phyloP scores from a whole-genome alignment of 2,329 filamentous ascomycete genomes.

The Neonectria coccinea region DNA sequence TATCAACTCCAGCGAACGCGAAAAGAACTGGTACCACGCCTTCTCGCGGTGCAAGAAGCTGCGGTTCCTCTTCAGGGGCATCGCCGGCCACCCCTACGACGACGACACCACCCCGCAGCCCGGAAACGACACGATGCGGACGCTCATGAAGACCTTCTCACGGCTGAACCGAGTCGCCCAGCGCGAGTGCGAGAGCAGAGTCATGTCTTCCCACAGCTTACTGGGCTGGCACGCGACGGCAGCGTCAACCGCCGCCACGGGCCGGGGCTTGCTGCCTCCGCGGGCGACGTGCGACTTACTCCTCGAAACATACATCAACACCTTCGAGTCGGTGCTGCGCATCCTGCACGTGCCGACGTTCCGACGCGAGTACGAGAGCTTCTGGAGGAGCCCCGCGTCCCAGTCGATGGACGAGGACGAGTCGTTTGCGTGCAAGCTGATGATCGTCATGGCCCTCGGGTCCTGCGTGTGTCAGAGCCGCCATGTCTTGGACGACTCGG shows the following conservation, averaged over 20 bases:
- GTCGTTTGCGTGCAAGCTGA: slow-evolving; percentile 56
- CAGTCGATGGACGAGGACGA: slow-evolving; percentile 53
- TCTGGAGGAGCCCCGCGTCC: slow-evolving; percentile 49
- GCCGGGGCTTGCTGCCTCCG: slow-evolving; percentile 23
- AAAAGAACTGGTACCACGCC: slow-evolving; percentile 15
- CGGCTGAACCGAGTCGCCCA: slow-evolving; percentile 12
- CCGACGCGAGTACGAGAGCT: slow-evolving; percentile 58
- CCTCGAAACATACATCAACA: slow-evolving; percentile 61
- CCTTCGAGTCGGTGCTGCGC: slow-evolving; percentile 64
- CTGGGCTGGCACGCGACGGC: slow-evolving; percentile 9
- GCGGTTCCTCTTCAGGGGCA: slow-evolving; percentile 12
- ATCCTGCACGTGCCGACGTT: slow-evolving; percentile 66
- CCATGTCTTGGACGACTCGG: slow-evolving; percentile 12
- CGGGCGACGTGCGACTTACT: slow-evolving; percentile 55
- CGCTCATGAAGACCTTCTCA: slow-evolving; percentile 18
- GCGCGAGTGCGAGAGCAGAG: slow-evolving; percentile 8
- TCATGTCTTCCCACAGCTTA: slow-evolving; percentile 12
- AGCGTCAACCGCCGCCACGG: neutral
- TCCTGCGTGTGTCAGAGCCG: slow-evolving; percentile 42
- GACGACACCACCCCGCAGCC: neutral
- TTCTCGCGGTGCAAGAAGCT: slow-evolving; percentile 17
- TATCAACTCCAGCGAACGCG: neutral
- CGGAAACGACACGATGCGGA: slow-evolving; percentile 6
- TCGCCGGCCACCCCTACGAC: slow-evolving; percentile 4
- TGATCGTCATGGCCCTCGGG: slow-evolving; percentile 66